These are phyloP conservation scores for Protomyces gravidus DNA, from an alignment of 1,139 yeast species.

Conservation along the genomic window DNA sequence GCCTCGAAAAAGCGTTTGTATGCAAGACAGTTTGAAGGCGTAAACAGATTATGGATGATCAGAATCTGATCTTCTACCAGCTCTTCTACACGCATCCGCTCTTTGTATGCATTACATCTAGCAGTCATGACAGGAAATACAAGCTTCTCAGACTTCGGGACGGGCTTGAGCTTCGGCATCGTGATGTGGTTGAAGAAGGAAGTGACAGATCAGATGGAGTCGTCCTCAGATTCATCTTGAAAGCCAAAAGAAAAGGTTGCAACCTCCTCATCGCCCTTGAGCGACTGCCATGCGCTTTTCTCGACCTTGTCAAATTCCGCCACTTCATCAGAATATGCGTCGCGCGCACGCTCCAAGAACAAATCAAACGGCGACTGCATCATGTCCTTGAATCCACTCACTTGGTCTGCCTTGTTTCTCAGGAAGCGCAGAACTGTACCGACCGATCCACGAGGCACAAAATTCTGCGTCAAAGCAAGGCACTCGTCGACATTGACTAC, in stretches of 20 bases:
- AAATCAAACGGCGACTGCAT: not conserved
- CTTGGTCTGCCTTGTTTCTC: constrained; percentile 61
- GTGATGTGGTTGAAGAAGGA: no score
- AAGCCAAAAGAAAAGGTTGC: constrained; percentile 17
- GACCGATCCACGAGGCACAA: constrained; percentile 60
- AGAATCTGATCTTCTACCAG: constrained; percentile 45
- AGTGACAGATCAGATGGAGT: no score
- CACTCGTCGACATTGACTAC: constrained; percentile 78
- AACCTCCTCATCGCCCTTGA: not conserved
- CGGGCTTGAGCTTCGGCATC: no score
- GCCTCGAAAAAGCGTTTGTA: constrained; percentile 45
- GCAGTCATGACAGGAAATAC: constrained; percentile 4
- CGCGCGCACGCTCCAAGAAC: constrained; percentile 8
- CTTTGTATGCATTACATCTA: constrained; percentile 1
- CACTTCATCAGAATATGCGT: constrained; percentile 19
- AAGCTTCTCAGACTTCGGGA: not conserved
- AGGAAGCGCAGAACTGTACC: constrained; percentile 60
- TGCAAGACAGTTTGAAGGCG: constrained; percentile 46
- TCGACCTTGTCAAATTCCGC: not conserved
- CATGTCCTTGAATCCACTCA: constrained; percentile 58
- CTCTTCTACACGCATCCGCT: constrained; percentile 2
- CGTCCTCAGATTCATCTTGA: not conserved
- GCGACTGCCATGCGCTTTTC: constrained; percentile 1
- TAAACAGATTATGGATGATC: constrained; percentile 48
- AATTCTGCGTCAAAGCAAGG: constrained; percentile 80